A percentile compares a stretch with the other conserved stretches of the same genome.
Evolutionary conservation across 768 basidiomycete species (phyloP).

Genomic region (Kwoniella botswanensis): DNA sequence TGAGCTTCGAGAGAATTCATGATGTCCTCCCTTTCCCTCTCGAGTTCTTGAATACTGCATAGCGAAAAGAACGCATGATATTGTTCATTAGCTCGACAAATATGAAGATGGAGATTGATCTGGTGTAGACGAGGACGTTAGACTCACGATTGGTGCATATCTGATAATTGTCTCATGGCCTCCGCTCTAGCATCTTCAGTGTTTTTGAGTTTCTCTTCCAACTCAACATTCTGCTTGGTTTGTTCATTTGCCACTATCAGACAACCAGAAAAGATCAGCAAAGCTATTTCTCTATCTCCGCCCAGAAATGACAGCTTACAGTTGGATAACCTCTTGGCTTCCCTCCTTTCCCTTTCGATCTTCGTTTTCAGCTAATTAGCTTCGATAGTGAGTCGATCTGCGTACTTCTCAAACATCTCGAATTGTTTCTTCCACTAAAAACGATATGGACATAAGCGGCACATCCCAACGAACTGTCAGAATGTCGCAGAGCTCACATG

Average conservation of each 20-base stretch:
- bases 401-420: slow-evolving; percentile 90
- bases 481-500: slow-evolving; percentile 33
- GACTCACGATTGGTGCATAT: slow-evolving; percentile 83
- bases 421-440: slow-evolving; percentile 83
- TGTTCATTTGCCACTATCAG: slow-evolving; percentile 29
- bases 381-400: slow-evolving; percentile 76
- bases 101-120: slow-evolving; percentile 42
- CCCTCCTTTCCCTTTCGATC: slow-evolving; percentile 88
- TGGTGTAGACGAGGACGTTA: background rate
- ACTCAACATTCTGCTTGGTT: slow-evolving; percentile 33
- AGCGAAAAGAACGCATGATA: background rate
- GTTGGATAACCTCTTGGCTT: slow-evolving; percentile 72
- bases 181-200: slow-evolving; percentile 81
- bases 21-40: slow-evolving; percentile 54
- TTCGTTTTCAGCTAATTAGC: slow-evolving; percentile 81
- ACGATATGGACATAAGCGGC: background rate
- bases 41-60: slow-evolving; percentile 51
- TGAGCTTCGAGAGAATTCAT: slow-evolving; percentile 52
- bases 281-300: background rate
- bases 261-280: background rate
- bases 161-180: slow-evolving; percentile 77
- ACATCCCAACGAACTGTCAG: background rate
- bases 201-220: slow-evolving; percentile 66
- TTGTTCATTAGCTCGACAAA: background rate
- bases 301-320: slow-evolving; percentile 62